Evolutionary conservation across 139 green algal species (phyloP).

Genomic region (Tetraselmis striata): DNA sequence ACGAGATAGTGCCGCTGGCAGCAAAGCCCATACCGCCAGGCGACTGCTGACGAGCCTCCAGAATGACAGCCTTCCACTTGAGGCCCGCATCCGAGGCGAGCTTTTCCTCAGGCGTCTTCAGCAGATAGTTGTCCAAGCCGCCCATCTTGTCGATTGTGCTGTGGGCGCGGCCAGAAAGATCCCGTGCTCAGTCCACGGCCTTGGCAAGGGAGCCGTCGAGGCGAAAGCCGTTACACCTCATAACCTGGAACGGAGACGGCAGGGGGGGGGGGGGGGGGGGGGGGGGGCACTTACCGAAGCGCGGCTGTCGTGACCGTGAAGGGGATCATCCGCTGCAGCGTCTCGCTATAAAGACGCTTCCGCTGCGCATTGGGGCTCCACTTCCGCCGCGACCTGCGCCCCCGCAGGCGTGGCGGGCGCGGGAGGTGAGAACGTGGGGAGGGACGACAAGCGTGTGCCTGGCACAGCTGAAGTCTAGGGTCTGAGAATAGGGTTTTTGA

Average conservation of each 20-base stretch:
- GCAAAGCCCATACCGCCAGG: no score
- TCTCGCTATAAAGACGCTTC: constrained; percentile 62
- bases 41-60: constrained; percentile 2
- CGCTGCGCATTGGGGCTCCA: constrained; percentile 78
- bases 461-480: no score
- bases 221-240: no score
- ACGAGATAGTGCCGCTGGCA: no score
- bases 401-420: no score
- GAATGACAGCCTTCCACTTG: constrained; percentile 30
- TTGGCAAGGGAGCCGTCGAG: no score
- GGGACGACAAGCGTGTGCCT: no score
- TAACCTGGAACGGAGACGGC: no score
- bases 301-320: constrained; percentile 70
- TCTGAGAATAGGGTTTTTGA: no score
- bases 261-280: no score
- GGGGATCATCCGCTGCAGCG: constrained; percentile 49
- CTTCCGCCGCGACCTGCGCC: constrained; percentile 50
- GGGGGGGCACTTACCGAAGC: constrained; percentile 36
- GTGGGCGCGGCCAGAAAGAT: neutral
- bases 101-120: constrained; percentile 57
- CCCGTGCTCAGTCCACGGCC: no score
- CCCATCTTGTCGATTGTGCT: constrained; percentile 78
- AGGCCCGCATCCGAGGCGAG: constrained; percentile 51
- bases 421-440: no score
- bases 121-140: constrained; percentile 76